Percentiles rank a stretch among this genome's conserved stretches.
Conservation (phyloP, 345 rosid species). For the Pugionium cornutum region DNA sequence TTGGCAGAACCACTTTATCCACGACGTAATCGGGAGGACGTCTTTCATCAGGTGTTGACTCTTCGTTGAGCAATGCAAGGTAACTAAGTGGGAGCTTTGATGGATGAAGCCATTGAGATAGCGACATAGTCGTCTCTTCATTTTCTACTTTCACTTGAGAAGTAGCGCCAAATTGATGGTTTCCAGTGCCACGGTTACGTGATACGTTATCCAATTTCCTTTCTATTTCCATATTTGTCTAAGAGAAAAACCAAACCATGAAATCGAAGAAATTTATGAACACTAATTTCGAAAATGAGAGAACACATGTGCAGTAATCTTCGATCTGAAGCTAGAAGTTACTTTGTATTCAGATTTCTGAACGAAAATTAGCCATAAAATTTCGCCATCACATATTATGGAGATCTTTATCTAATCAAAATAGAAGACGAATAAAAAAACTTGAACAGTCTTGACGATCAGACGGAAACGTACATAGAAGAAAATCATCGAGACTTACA, state of each 20-base stretch:
- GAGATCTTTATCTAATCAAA: background rate
- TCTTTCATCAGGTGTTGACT: constrained; percentile 17
- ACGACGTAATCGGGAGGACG: constrained; percentile 9
- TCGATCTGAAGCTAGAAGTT: background rate
- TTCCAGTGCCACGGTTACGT: background rate
- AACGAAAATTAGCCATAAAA: background rate
- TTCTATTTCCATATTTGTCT: background rate
- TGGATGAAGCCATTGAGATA: constrained; percentile 40
- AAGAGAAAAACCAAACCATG: background rate
- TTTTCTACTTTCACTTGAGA: constrained; percentile 5
- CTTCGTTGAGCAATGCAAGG: constrained; percentile 36
- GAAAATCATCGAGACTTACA: background rate
- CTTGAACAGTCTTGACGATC: background rate
- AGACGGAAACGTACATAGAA: background rate
- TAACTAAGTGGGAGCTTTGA: constrained; percentile 35
- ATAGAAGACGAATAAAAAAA: background rate
- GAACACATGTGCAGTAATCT: background rate
- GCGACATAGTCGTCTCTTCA: constrained; percentile 6
- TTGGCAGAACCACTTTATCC: constrained; percentile 24
- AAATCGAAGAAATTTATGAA: background rate
- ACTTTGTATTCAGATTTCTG: background rate
- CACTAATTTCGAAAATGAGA: background rate
- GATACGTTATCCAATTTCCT: background rate
- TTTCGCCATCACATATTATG: no score
- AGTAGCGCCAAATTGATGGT: background rate